Conservation (phyloP, 768 basidiomycete species). For the Leccinum obscurum region DNA sequence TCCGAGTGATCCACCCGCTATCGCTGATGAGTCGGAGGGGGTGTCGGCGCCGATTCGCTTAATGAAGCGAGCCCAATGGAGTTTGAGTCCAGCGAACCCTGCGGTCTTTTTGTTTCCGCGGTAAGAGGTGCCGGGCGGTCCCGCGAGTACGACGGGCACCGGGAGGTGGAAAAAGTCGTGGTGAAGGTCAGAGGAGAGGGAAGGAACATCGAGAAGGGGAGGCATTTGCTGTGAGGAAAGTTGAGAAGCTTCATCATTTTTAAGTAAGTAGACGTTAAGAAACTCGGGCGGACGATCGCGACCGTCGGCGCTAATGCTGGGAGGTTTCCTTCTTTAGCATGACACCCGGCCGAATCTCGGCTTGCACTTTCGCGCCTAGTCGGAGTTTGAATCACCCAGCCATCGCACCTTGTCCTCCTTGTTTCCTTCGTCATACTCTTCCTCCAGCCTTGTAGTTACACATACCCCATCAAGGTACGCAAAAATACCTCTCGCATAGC, state of each 20-base stretch:
- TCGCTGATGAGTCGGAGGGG: slow-evolving; percentile 53
- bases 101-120: slow-evolving; percentile 39
- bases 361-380: slow-evolving; percentile 34
- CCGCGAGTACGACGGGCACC: slow-evolving; percentile 41
- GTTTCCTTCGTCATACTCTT: slow-evolving; percentile 34
- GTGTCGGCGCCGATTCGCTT: slow-evolving; percentile 56
- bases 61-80: slow-evolving; percentile 53
- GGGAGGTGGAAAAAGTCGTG: slow-evolving; percentile 36
- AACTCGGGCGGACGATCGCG: background rate
- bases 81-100: slow-evolving; percentile 39
- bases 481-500: slow-evolving; percentile 16
- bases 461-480: slow-evolving; percentile 22
- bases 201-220: slow-evolving; percentile 3
- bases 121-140: slow-evolving; percentile 18
- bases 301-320: background rate
- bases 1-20: slow-evolving; percentile 50
- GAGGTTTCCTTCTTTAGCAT: background rate
- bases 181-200: background rate
- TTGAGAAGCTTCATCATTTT: background rate
- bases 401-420: slow-evolving; percentile 37
- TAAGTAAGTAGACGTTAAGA: background rate
- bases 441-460: slow-evolving; percentile 23
- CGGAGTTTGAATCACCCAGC: slow-evolving; percentile 39
- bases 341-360: slow-evolving; percentile 2
- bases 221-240: background rate